These are phyloP conservation scores for Brettanomyces custersianus DNA, from an alignment of 805 yeast species.

Conservation along the genomic window DNA sequence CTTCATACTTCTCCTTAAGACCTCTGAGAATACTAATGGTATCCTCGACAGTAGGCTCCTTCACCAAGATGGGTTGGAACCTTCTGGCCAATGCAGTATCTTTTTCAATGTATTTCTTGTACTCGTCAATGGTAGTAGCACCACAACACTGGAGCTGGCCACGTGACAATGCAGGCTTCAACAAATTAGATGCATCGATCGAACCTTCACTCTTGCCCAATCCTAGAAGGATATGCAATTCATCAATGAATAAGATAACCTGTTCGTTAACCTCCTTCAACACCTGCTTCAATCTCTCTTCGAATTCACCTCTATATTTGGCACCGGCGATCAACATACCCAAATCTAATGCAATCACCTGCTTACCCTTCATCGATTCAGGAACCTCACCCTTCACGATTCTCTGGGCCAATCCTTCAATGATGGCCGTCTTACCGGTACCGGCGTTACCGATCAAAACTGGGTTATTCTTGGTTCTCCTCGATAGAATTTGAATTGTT, in stretches of 20 bases:
- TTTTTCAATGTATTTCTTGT: constrained; percentile 85
- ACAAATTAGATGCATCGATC: constrained; percentile 87
- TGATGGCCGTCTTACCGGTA: constrained; percentile 94
- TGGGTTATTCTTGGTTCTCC: constrained; percentile 94
- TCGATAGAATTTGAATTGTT: constrained; percentile 83
- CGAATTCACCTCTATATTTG: constrained; percentile 93
- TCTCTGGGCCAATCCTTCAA: constrained; percentile 95
- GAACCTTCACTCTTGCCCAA: constrained; percentile 91
- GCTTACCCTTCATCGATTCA: constrained; percentile 82
- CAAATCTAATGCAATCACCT: constrained; percentile 74
- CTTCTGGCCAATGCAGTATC: constrained; percentile 94
- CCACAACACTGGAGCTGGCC: constrained; percentile 91
- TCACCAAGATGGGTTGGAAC: constrained; percentile 78
- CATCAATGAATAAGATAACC: constrained; percentile 81
- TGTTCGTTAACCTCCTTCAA: constrained; percentile 75
- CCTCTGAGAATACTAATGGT: constrained; percentile 90
- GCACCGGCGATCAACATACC: constrained; percentile 92
- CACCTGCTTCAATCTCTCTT: constrained; percentile 75
- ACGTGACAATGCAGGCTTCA: constrained; percentile 90
- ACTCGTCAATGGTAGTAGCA: constrained; percentile 93
- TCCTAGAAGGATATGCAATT: constrained; percentile 81
- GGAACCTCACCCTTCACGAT: constrained; percentile 91
- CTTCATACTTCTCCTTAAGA: constrained; percentile 87
- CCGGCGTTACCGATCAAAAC: constrained; percentile 95
- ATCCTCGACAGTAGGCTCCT: constrained; percentile 86